Evolutionary conservation across 1,139 yeast genomes (phyloP), one percentile per base, ranked within the genome.

Genomic region (Blastobotrys malaysiensis): DNA sequence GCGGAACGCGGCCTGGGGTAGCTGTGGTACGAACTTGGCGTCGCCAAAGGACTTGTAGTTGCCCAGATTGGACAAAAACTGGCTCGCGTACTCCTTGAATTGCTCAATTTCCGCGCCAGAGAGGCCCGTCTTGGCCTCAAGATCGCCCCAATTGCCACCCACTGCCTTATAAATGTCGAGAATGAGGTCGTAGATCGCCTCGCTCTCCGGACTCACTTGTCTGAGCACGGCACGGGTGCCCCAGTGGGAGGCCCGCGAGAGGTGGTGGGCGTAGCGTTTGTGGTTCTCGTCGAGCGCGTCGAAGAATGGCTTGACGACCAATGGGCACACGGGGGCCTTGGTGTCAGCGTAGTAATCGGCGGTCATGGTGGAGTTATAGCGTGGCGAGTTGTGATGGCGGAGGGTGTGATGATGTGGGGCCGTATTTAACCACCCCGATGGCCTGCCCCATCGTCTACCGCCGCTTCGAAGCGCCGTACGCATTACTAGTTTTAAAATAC

Each of bases 31-130:
- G 66, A 88, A 88, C 71, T 89, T 89, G 61, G 81, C 81, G 71
- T 89, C 96, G 59, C 97, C 97, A 71, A 89, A 89, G 0, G 95
- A 85, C 72, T 88, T 88, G 76, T 82, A 89, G 69, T 89, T 89
- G 59, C 97, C 97, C 66, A 86, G 76, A 69, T 89, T 89, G 51
- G 85, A 77, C 64, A 89, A 74, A 65, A 89, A 85, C 70, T 88
- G 96, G 27, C 91, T 80, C 7, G 89, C 83, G 64, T 88, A 89
- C 66, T 88, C 95, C 67, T 88, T 73, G 68, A 86, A 87, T 18
- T 70, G 69, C 26, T 71, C 67, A n/a, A 76, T 73, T 11, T 69
- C 68, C 2, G 69, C 70, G 9, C 69, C 68, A n/a, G 73, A 70
- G 21, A 73, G 68, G 21, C 60, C 65, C 7, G 60, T 54, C 18